Evolutionary conservation across 768 basidiomycete species (phyloP), one percentile per base, ranked within the genome.

Genomic region (Xanthoconium stramineum): DNA sequence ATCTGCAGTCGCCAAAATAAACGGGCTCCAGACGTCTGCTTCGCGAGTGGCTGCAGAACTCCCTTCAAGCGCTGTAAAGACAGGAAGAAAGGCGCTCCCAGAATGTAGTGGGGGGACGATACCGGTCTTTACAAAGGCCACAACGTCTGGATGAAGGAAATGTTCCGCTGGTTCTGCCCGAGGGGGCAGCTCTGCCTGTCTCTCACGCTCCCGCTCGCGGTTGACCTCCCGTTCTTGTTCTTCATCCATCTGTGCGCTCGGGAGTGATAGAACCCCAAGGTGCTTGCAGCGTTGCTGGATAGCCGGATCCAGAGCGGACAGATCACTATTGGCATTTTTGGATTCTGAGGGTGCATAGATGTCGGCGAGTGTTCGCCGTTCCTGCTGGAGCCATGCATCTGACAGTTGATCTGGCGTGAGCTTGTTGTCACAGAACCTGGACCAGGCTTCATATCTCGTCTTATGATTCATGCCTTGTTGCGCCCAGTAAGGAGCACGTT

Each of bases 381-480:
- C 5, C 36, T 24, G 48, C 24, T 49, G 48, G 17, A 38, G 48
- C 48, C 36, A 49, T 38, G 15, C 48, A 10, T 49, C 24, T 5
- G 36, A 15, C 24, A 49, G 17, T 11, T 49, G 20, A 10, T 29
- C 17, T 12, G 44, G 6, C 13, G 54, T 37, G 5, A 56, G 17
- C 3, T 49, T 24, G 1, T 37, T 4, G 0, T 20, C 14, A 6
- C 53, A 39, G 32, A 61, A 65, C 5, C 39, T 38, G 0, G 46
- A 40, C 66, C 61, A 68, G n/a, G 64, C 53, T 1, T 47, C 28
- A 8, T 52, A 32, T 32, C 64, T 50, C 0, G 40, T n/a, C 1
- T 33, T 35, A 20, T 65, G 60, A 9, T 39, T 52, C 19, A 47
- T 62, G n/a, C 65, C 61, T 42, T 80, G 78, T 24, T 24, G 24